A percentile compares a stretch with the other conserved stretches of the same genome.
Conservation (phyloP, 441 rosid genomes). For the Aquilaria agallochum region DNA sequence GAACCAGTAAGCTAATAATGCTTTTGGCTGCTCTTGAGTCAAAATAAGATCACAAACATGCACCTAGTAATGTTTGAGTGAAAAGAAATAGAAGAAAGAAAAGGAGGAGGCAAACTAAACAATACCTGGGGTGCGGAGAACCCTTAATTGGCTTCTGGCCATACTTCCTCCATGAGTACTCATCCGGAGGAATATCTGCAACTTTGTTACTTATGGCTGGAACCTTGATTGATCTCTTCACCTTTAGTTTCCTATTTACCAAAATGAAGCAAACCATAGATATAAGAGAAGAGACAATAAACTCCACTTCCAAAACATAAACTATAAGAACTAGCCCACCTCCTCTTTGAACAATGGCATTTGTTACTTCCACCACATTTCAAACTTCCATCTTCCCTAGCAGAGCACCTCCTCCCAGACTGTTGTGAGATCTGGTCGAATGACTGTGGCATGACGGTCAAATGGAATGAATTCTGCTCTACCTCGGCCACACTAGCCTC, state of each 20-base stretch:
- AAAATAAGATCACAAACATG: not conserved
- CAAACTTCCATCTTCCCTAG: slow-evolving; percentile 51
- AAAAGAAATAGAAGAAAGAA: not conserved
- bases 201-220: slow-evolving; percentile 65
- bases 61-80: not conserved
- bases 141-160: slow-evolving; percentile 63
- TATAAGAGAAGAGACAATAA: not conserved
- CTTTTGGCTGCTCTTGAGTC: no score
- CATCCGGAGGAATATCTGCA: slow-evolving; percentile 61
- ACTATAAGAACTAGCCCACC: slow-evolving; percentile 23
- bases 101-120: not conserved
- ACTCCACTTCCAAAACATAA: not conserved
- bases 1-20: no score
- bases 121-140: slow-evolving; percentile 54
- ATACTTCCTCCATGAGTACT: slow-evolving; percentile 59
- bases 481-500: slow-evolving; percentile 47
- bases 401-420: slow-evolving; percentile 49
- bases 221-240: slow-evolving; percentile 50
- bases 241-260: slow-evolving; percentile 34
- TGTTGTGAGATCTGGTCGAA: slow-evolving; percentile 44
- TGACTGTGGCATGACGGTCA: slow-evolving; percentile 41
- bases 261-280: slow-evolving; percentile 7
- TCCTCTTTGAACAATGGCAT: slow-evolving; percentile 76
- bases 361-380: slow-evolving; percentile 52
- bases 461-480: slow-evolving; percentile 44